Base-by-base conservation (phyloP, 1,284 basidiomycete genomes). In the Ustilago esculenta region DNA sequence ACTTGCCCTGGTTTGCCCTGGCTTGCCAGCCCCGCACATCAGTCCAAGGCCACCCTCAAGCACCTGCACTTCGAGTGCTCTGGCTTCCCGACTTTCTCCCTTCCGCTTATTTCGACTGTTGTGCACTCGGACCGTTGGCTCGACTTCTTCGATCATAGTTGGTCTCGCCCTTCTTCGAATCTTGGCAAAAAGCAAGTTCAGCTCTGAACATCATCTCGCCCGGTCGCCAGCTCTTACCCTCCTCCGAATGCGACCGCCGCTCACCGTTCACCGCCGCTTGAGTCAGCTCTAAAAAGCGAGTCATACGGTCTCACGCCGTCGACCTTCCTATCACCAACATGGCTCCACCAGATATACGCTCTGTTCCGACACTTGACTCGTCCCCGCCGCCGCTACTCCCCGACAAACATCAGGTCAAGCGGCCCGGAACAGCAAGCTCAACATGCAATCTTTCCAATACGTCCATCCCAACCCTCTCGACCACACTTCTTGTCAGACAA, bases 401-500 rank as follows among this genome's bases (percentile, higher is more conserved):
- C 3, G 37, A 43, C 4, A 64, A 64, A 18, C 21, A 25, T n/a
- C 48, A 34, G 9, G 8, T 23, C 14, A 15, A 25, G 12, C 43
- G 36, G 24, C 44, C 37, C 15, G 47, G 32, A 20, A 36, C 36
- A 21, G 29, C 34, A 32, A 35, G 41, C n/a, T 51, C 59, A 0
- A 24, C 27, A 25, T 49, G 60, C 21, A 48, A 48, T n/a, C 35
- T 42, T 5, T 64, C 53, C 29, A 52, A 36, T 35, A 39, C 60
- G 3, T 52, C 35, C 21, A 45, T 48, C 6, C 53, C 60, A 3
- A 48, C 53, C 2, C 44, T 44, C 1, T 33, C 49, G 10, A 35
- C 44, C 5, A 35, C 49, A 11, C 53, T 39, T 35, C 60, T 56
- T 25, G 48, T 34, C n/a, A 36, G 44, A 4, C 39, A 64, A 21